phyloP scores from a whole-genome alignment of 495 filamentous ascomycete species.

The Aspergillus hancockii region DNA sequence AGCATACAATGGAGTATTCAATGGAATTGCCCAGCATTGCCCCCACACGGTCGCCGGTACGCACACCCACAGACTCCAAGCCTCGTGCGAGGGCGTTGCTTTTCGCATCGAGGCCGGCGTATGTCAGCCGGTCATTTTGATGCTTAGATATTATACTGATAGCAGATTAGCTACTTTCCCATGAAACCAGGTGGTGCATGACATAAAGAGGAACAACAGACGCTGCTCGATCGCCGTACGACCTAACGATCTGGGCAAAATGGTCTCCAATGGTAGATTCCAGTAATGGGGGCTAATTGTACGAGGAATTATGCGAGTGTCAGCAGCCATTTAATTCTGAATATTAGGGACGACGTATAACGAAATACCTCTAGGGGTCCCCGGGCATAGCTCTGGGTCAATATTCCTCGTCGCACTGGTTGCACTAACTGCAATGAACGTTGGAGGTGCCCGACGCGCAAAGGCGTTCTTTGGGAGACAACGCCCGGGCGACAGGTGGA shows the following conservation, averaged over 20 bases:
- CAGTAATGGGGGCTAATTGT: slow-evolving; percentile 66
- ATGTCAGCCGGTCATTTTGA: slow-evolving; percentile 66
- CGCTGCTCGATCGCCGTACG: slow-evolving; percentile 77
- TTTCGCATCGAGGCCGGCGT: slow-evolving; percentile 68
- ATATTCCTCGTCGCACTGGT: slow-evolving; percentile 27
- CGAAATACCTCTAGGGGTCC: slow-evolving; percentile 43
- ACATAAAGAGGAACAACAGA: slow-evolving; percentile 32
- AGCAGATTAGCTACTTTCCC: slow-evolving; percentile 1
- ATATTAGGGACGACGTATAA: neutral
- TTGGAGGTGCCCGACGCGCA: neutral
- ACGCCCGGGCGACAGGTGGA: neutral
- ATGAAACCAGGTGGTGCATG: neutral
- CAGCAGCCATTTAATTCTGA: neutral
- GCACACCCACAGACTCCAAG: slow-evolving; percentile 69
- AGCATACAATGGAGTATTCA: slow-evolving; percentile 72
- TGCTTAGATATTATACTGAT: slow-evolving; percentile 65
- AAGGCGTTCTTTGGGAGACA: neutral
- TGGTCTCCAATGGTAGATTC: slow-evolving; percentile 79
- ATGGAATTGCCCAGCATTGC: slow-evolving; percentile 83
- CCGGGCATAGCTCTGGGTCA: slow-evolving; percentile 49
- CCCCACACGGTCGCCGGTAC: slow-evolving; percentile 82
- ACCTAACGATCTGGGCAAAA: slow-evolving; percentile 68
- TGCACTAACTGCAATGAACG: neutral
- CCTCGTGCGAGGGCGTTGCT: slow-evolving; percentile 80
- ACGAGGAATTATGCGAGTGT: slow-evolving; percentile 2